These are phyloP conservation scores for Wickerhamomyces silvicola DNA, from an alignment of 805 yeast genomes.

Conservation along the genomic window DNA sequence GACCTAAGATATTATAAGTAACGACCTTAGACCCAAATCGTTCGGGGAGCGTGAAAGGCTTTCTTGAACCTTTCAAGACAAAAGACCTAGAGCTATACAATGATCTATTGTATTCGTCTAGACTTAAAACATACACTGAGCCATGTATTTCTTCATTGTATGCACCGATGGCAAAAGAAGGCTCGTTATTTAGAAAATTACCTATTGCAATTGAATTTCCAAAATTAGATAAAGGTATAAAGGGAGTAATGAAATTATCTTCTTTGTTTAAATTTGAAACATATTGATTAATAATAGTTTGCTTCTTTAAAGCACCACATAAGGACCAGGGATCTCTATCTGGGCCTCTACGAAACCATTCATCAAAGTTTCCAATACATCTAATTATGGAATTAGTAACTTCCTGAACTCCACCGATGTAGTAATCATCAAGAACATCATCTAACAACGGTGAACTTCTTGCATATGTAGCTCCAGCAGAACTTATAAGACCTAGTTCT, in stretches of 20 bases:
- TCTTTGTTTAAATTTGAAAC: neutral
- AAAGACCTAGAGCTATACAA: neutral
- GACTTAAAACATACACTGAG: conserved; percentile 38
- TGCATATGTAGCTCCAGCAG: conserved; percentile 4
- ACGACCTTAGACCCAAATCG: conserved; percentile 39
- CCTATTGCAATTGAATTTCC: conserved; percentile 41
- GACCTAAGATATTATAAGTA: conserved; percentile 21
- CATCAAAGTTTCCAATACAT: conserved; percentile 32
- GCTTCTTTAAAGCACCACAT: conserved; percentile 24
- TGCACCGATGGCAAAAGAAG: conserved; percentile 45
- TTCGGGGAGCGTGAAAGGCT: conserved; percentile 21
- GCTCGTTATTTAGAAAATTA: conserved; percentile 28
- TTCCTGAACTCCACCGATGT: conserved; percentile 47
- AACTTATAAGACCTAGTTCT: conserved; percentile 28
- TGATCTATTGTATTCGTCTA: conserved; percentile 21
- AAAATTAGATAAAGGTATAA: conserved; percentile 29
- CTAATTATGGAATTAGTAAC: conserved; percentile 31
- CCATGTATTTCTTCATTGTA: conserved; percentile 40
- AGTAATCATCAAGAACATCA: conserved; percentile 39
- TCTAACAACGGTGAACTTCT: conserved; percentile 38
- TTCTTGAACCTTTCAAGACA: conserved; percentile 1
- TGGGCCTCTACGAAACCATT: conserved; percentile 34
- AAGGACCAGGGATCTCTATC: conserved; percentile 27
- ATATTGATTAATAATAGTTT: neutral
- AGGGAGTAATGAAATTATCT: conserved; percentile 16